Base-by-base conservation (phyloP, 1,139 yeast genomes). In the Lodderomyces parapsilosis region DNA sequence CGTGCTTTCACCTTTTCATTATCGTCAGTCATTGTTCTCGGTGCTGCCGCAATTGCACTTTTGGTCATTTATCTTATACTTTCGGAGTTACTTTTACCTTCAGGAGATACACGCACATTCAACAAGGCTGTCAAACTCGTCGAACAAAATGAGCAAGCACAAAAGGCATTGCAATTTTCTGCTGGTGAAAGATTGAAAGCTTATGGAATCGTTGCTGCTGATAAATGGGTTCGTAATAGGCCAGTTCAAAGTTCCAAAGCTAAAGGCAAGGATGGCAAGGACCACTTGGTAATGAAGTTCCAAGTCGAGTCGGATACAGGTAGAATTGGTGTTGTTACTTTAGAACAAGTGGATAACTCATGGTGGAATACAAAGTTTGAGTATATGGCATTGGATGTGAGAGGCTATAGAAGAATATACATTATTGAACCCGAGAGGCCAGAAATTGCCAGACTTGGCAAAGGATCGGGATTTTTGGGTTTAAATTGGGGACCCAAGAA, bases 91-190 rank as follows among this genome's bases (percentile, higher is more conserved):
- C 80, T 89, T 51, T 76, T 91, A 44, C 96, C 97, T 7, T 83
- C 95, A 0, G 96, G 96, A 20, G 97, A 90, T 58, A 91, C 96
- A 1, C 85, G 85, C 51, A 81, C 95, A 2, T 90, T 90, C 70
- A 90, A 90, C 65, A 79, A 88, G 54, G 95, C 96, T 1, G 90
- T 90, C 25, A 77, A 80, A 30, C 66, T 87, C 54, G 78, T 89
- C 28, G 91, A 90, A 58, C 71, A 81, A 48, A 87, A 85, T 58
- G 76, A 75, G 40, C 66, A 63, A 28, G 85, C 86, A 6, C 83
- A 83, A 53, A 65, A 71, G 50, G 59, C 81, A 28, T 68, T 91
- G 41, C 76, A 78, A 7, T 72, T 83, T 46, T 61, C 72, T 10
- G 63, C 69, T 17, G 81, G 80, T 11, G 77, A 74, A 44, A 77